Evolutionary conservation across 2,329 filamentous ascomycete genomes (phyloP).

Genomic region (Endoconidiophora polonica): DNA sequence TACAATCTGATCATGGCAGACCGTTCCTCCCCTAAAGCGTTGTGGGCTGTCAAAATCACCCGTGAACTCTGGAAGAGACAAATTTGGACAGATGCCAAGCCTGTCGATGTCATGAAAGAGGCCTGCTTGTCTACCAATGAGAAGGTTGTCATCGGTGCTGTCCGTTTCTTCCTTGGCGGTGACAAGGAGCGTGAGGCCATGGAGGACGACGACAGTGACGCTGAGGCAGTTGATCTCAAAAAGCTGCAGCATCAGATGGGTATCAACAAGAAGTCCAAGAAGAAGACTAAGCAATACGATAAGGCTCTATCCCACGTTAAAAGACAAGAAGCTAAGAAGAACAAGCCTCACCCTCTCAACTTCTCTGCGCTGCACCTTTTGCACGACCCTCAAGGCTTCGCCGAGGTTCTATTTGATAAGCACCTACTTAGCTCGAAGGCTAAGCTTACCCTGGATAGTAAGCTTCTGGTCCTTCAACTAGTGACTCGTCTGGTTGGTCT

Average conservation of each 20-base stretch:
- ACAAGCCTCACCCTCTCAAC: slow-evolving; percentile 72
- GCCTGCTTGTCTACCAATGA: slow-evolving; percentile 77
- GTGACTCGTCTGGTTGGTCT: slow-evolving; percentile 82
- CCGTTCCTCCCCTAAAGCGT: slow-evolving; percentile 63
- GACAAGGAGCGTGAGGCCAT: slow-evolving; percentile 91
- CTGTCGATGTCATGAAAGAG: slow-evolving; percentile 97
- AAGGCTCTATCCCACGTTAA: slow-evolving; percentile 72
- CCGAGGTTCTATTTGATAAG: slow-evolving; percentile 75
- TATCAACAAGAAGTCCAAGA: slow-evolving; percentile 95
- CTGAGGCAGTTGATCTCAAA: slow-evolving; percentile 61
- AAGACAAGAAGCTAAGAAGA: slow-evolving; percentile 73
- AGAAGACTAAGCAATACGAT: slow-evolving; percentile 62
- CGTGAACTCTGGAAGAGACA: slow-evolving; percentile 93
- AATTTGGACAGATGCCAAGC: slow-evolving; percentile 85
- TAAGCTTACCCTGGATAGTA: slow-evolving; percentile 75
- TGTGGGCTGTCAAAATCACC: slow-evolving; percentile 94
- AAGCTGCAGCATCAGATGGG: slow-evolving; percentile 70
- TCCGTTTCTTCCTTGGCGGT: slow-evolving; percentile 87
- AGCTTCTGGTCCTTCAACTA: slow-evolving; percentile 75
- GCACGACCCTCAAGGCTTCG: slow-evolving; percentile 87
- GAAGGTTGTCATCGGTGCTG: slow-evolving; percentile 76
- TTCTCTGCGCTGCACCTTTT: slow-evolving; percentile 91
- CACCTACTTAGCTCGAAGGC: slow-evolving; percentile 78
- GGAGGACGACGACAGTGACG: slow-evolving; percentile 75
- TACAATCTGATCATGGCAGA: slow-evolving; percentile 85